Base-by-base conservation (phyloP, 257 asterid genomes). In the Plantago ovata region DNA sequence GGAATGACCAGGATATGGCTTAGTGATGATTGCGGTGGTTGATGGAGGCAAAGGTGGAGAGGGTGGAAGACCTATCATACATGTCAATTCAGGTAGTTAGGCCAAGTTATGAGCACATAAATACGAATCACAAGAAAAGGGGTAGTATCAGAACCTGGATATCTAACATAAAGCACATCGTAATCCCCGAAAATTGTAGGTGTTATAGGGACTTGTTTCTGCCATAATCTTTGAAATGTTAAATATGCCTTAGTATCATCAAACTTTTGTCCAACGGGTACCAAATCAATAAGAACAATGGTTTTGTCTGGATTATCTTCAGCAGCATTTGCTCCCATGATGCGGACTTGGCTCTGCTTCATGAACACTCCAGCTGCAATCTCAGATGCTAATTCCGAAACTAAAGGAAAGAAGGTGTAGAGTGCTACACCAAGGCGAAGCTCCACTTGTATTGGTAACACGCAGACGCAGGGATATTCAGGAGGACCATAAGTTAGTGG, bases 311-410 rank as follows among this genome's bases (percentile, higher is more conserved):
- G 84, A 75, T 77, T 78, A 52, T 82, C 89, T 65, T 50, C 81
- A 23, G 87, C 94, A 64, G 86, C 86, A 74, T 85, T 88, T 61
- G 98, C 98, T 53, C 95, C 98, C 94, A 85, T 82, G 49, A 92
- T 84, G 22, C 91, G 95, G 53, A 92, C 97, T 82, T 88, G 97
- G 80, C 94, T 84, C 63, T 69, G 89, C 69, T 77, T 78, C 82
- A 88, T 65, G 62, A 72, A 84, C n/a, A 79, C 85, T 50, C 98
- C 97, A n/a, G 66, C 61, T 47, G 94, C 80, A 58, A 92, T 76
- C 71, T 88, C 98, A 13, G 80, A 18, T 15, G 97, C 95, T 53
- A 92, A 77, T 77, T 88, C 95, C 12, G 95, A 79, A 46, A 92
- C 95, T 69, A 84, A 72, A 71, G 98, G 95, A 65, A 92, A 88